These are phyloP conservation scores for Neoboletus brunneissimus DNA, from an alignment of 768 basidiomycete genomes.

Conservation along the genomic window DNA sequence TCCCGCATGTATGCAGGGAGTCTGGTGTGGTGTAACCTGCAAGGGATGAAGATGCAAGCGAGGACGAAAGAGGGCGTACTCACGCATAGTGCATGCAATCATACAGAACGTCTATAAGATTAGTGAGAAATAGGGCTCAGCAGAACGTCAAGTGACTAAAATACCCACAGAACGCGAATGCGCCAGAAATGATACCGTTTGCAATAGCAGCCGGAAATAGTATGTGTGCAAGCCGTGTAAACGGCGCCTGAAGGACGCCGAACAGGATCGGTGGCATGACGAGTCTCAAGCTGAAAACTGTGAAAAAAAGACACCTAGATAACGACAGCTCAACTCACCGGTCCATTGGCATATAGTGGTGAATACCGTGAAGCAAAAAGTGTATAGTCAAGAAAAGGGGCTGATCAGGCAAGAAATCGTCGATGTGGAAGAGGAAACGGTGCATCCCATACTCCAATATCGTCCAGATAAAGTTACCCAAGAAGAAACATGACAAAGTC, in stretches of 20 bases:
- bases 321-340: conserved; percentile 43
- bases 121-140: conserved; percentile 7
- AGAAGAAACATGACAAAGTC: conserved; percentile 65
- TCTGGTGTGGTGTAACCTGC: conserved; percentile 78
- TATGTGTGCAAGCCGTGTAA: conserved; percentile 78
- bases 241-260: conserved; percentile 70
- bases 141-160: not conserved
- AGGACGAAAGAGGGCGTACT: conserved; percentile 28
- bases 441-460: conserved; percentile 90
- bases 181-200: conserved; percentile 88
- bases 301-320: not conserved
- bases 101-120: conserved; percentile 65
- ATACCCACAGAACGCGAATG: conserved; percentile 66
- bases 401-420: conserved; percentile 79
- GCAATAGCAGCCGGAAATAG: conserved; percentile 84
- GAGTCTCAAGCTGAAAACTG: conserved; percentile 63
- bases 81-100: conserved; percentile 92
- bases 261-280: conserved; percentile 97
- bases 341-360: conserved; percentile 98
- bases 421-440: conserved; percentile 97
- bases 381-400: conserved; percentile 80
- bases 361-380: conserved; percentile 92
- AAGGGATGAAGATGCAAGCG: conserved; percentile 1
- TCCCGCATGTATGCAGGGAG: conserved; percentile 84
- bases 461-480: conserved; percentile 92